Conservation (phyloP, 2,329 filamentous ascomycete genomes). For the Calonectria honghensis region DNA sequence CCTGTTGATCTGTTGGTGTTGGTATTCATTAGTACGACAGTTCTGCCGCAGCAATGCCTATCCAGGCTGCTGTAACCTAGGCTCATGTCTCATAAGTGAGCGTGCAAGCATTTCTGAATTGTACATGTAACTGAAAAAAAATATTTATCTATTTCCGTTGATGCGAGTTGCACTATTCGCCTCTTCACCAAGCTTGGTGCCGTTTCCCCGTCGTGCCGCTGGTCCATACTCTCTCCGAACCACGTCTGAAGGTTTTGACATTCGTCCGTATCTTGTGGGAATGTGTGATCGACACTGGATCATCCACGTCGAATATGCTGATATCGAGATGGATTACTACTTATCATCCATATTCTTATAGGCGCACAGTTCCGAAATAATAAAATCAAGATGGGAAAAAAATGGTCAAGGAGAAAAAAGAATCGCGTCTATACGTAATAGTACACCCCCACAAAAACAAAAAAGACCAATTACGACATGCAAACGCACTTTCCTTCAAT, state of each 20-base stretch:
- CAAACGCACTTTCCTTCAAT: constrained; percentile 25
- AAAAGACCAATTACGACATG: constrained; percentile 37
- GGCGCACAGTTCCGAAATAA: constrained; percentile 12
- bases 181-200: neutral
- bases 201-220: constrained; percentile 24
- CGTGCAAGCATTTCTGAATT: neutral
- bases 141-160: constrained; percentile 11
- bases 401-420: constrained; percentile 17
- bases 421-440: constrained; percentile 42
- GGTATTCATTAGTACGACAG: neutral
- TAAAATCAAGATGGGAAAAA: neutral
- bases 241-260: neutral
- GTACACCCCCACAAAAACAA: constrained; percentile 36
- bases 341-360: neutral
- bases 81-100: neutral
- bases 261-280: neutral
- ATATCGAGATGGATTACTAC: constrained; percentile 5
- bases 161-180: constrained; percentile 24
- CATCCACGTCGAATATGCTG: neutral
- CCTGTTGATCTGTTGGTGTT: neutral
- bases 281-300: neutral
- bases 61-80: neutral
- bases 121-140: neutral
- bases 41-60: neutral
- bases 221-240: constrained; percentile 21